Conservation (phyloP, 1,284 basidiomycete genomes). For the Heterobasidion irregulare region DNA sequence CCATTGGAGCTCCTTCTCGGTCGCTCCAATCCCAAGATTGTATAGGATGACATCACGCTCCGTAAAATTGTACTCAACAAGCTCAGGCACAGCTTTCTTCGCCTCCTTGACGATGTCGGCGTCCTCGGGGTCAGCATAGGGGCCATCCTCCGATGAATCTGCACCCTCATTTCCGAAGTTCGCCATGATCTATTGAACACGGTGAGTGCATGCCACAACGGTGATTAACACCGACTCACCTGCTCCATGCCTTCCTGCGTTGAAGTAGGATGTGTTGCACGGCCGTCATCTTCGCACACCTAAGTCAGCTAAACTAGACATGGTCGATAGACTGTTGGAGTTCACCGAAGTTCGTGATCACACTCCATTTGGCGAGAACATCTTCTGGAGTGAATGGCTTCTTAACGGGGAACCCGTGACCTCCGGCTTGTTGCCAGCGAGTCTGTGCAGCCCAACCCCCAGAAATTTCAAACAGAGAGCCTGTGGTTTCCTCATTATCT, state of each 20-base stretch:
- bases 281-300: conserved; percentile 49
- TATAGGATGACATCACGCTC: conserved; percentile 94
- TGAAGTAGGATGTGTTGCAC: conserved; percentile 70
- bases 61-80: conserved; percentile 65
- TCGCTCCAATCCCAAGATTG: conserved; percentile 95
- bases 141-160: conserved; percentile 30
- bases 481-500: conserved; percentile 72
- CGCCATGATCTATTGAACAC: conserved; percentile 47
- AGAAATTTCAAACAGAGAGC: conserved; percentile 80
- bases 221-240: conserved; percentile 23
- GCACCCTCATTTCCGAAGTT: conserved; percentile 69
- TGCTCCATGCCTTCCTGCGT: conserved; percentile 69
- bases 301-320: not conserved
- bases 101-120: conserved; percentile 77
- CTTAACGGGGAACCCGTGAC: conserved; percentile 81
- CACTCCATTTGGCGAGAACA: conserved; percentile 70
- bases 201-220: not conserved
- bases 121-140: conserved; percentile 79
- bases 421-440: conserved; percentile 90
- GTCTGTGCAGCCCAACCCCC: conserved; percentile 93
- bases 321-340: conserved; percentile 4
- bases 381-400: conserved; percentile 72
- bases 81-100: conserved; percentile 56
- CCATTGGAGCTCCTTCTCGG: conserved; percentile 87
- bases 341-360: conserved; percentile 78